A percentile compares a stretch with the other conserved stretches of the same genome.
Conservation (phyloP, 208 protist genomes). For the Trypanosoma theileri region DNA sequence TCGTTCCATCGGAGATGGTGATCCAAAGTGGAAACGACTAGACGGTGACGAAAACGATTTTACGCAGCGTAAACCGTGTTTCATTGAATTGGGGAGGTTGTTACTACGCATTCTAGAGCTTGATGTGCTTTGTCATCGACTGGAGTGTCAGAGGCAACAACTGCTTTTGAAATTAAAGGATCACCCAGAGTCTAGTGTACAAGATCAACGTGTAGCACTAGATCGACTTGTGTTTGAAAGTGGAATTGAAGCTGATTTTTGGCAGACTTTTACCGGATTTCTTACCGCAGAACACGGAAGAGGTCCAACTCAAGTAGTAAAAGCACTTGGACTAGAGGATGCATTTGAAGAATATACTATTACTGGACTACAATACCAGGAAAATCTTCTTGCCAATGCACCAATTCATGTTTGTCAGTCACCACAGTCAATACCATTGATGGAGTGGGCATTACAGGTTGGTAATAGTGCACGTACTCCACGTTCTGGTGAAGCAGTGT, state of each 20-base stretch:
- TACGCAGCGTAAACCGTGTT: conserved; percentile 78
- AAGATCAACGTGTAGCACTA: conserved; percentile 59
- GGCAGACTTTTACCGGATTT: conserved; percentile 65
- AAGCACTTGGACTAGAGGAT: conserved; percentile 64
- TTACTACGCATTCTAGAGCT: conserved; percentile 80
- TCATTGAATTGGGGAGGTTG: conserved; percentile 77
- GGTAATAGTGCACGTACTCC: conserved; percentile 31
- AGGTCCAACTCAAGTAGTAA: conserved; percentile 46
- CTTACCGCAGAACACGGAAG: conserved; percentile 31
- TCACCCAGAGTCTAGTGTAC: conserved; percentile 54
- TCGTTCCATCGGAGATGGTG: conserved; percentile 58
- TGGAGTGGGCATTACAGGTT: conserved; percentile 59
- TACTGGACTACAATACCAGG: conserved; percentile 72
- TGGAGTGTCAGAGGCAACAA: conserved; percentile 68
- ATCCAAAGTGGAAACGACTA: conserved; percentile 49
- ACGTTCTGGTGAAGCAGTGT: conserved; percentile 40
- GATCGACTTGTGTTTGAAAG: conserved; percentile 68
- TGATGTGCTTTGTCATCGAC: conserved; percentile 64
- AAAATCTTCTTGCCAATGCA: conserved; percentile 60
- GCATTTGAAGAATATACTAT: conserved; percentile 84
- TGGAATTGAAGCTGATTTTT: conserved; percentile 70
- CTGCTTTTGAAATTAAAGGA: conserved; percentile 66
- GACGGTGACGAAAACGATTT: conserved; percentile 30
- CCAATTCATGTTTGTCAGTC: conserved; percentile 49
- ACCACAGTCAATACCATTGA: conserved; percentile 40